Conservation (phyloP, 179 eudicot genomes). For the Beta corolliflora region DNA sequence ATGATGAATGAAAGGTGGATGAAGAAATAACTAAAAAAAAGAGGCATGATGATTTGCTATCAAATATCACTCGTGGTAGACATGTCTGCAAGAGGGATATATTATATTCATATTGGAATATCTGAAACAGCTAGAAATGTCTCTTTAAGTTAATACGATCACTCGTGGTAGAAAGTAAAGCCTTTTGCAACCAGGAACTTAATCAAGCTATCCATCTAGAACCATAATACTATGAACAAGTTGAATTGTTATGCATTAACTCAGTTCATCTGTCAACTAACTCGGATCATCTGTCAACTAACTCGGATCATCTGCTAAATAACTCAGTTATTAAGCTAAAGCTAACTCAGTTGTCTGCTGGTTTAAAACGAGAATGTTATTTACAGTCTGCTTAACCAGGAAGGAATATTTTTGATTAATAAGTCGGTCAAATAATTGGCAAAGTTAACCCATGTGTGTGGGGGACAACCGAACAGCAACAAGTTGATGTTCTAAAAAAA, state of each 20-base stretch:
- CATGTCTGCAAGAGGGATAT: no score
- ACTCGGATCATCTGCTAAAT: neutral
- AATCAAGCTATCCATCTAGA: neutral
- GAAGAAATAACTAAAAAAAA: neutral
- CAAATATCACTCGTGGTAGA: no score
- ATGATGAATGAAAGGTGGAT: neutral
- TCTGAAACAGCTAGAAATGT: neutral
- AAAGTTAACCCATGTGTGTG: neutral
- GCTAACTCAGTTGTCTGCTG: no score
- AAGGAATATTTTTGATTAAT: no score
- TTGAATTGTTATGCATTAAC: no score
- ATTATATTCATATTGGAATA: no score
- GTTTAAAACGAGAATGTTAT: no score
- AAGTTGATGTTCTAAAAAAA: neutral
- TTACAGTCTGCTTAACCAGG: no score
- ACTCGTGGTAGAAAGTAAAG: neutral
- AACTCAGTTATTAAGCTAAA: no score
- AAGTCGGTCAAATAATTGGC: neutral
- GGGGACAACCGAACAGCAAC: neutral
- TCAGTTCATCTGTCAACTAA: no score
- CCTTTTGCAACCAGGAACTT: neutral
- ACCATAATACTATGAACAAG: neutral
- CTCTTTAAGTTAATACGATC: neutral
- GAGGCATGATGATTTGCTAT: no score
- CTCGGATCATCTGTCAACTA: neutral